Evolutionary conservation across 257 asterid species (phyloP), one percentile per base, ranked within the genome.

Genomic region (Jacaranda copaia): DNA sequence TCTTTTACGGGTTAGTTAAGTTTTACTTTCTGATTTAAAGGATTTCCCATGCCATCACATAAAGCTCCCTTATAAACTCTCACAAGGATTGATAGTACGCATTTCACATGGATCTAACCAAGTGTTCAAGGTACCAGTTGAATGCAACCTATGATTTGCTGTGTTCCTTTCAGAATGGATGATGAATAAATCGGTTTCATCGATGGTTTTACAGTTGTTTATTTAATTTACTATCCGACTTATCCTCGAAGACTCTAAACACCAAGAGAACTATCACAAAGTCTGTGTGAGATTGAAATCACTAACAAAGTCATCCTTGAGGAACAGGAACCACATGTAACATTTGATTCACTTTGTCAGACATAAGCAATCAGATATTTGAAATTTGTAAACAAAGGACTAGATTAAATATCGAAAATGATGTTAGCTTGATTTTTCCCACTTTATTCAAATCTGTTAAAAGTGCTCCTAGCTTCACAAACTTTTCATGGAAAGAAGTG

Each of bases 381-480:
- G 59, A 4, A 45, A 66, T 62, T 13, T 45, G 9, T 11, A 45
- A 42, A 43, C 35, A 55, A n/a, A 8, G 59, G 56, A 64, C 39
- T 72, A 14, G 67, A 25, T 63, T 51, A 78, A 52, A 40, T 43
- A 42, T n/a, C 63, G 39, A 4, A n/a, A 20, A 55, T 32, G 63
- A 46, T 46, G 39, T 16, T 52, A 56, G 67, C 63, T 72, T 67
- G 48, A 57, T 45, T 72, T 6, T 46, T 45, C 43, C 48, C 70
- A 62, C 40, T 53, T 18, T 48, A 43, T 58, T 14, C 18, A 68
- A 38, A 49, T 16, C 7, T 51, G 61, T 14, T 59, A 39, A 72
- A 72, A 70, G 39, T 68, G 63, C 70, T 38, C 69, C 55, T 16
- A 51, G 65, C 64, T 13, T 19, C 7, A 70, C 20, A 52, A 52